Evolutionary conservation across 2,329 filamentous ascomycete species (phyloP), one percentile per base, ranked within the genome.

Genomic region (Diaporthe batatas): DNA sequence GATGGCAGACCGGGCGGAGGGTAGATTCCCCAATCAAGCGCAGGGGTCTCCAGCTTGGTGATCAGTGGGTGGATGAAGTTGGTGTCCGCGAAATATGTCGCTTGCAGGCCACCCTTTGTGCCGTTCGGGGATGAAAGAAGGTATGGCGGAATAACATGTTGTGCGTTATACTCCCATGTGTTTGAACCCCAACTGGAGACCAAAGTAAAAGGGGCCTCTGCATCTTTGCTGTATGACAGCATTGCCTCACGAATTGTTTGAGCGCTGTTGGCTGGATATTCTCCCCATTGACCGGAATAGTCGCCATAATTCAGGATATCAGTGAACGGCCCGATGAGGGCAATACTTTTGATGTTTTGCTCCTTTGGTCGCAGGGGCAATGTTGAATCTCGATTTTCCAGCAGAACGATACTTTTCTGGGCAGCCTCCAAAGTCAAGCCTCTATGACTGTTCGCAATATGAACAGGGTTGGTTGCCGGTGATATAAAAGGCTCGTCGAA

Each of bases 271-370:
- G 81, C 81, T 1, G 84, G 84, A 62, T 82, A 82, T 55, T 82
- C 81, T 0, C 84, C 84, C 77, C 80, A 85, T 73, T 79, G 75
- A 1, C 83, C 84, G 1, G 84, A 84, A 71, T 86, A 86, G 70
- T 83, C 84, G 3, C 84, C 84, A 73, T 83, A 85, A 74, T 85
- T 85, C 54, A 85, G 77, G 10, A 78, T 78, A 70, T 85, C 83
- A 3, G 78, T 70, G 71, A 83, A 85, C 1, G 84, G 83, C 0
- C 84, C 84, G 16, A 85, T 78, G 8, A 85, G 78, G 3, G 83
- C 83, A 23, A 85, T 79, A 21, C 78, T 83, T 36, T 75, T 78
- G 14, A 81, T 77, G 6, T 76, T 77, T 51, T 81, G 78, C 2
- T 77, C 73, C 7, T 55, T 29, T 0, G 79, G 78, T 1, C 75